A percentile compares a stretch with the other conserved stretches of the same genome.
Evolutionary conservation across 495 filamentous ascomycete species (phyloP).

Genomic region (Annulohypoxylon moriforme): DNA sequence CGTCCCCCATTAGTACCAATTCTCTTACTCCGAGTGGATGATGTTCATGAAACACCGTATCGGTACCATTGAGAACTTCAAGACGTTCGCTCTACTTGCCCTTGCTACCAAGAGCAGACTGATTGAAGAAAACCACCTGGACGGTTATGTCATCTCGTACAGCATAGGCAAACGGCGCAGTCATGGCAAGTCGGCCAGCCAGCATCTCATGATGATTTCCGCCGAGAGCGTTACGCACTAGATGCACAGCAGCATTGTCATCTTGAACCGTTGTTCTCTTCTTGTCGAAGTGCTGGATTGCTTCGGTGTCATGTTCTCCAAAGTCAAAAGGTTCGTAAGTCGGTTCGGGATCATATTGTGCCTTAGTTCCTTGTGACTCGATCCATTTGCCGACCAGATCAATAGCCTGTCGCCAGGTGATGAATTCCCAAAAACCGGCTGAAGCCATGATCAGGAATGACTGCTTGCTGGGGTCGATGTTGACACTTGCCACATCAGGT

Average conservation of each 20-base stretch:
- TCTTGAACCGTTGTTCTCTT: background rate
- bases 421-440: background rate
- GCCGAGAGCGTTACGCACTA: background rate
- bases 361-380: background rate
- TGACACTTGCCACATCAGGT: background rate
- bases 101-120: background rate
- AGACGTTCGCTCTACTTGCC: background rate
- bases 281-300: background rate
- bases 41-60: background rate
- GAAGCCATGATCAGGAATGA: slow-evolving; percentile 1
- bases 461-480: background rate
- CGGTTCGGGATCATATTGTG: background rate
- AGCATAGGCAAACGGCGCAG: background rate
- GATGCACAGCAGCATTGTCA: background rate
- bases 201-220: background rate
- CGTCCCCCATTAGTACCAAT: background rate
- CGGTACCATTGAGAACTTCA: background rate
- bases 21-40: background rate
- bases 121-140: slow-evolving; percentile 6
- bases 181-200: background rate
- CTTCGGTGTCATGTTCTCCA: background rate
- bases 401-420: background rate
- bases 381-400: background rate
- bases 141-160: background rate
- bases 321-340: background rate